Evolutionary conservation across 2,329 filamentous ascomycete species (phyloP).

Genomic region (Xylariaceae sp.): DNA sequence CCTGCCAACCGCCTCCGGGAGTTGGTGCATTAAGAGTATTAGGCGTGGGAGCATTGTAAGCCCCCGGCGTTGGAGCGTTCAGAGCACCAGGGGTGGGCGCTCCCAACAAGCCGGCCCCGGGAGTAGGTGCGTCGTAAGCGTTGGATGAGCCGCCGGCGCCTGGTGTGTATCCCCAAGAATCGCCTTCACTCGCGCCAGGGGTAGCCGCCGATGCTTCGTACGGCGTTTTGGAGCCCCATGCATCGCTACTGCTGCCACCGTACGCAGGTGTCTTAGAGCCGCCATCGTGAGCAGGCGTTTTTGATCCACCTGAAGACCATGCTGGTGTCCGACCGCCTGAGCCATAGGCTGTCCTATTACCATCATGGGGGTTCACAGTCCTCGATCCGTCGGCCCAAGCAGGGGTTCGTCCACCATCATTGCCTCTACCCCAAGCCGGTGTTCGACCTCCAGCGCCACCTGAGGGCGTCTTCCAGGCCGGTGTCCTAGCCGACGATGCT

Average conservation of each 20-base stretch:
- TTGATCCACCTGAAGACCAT: constrained; percentile 67
- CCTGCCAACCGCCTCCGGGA: constrained; percentile 58
- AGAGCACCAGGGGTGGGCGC: constrained; percentile 58
- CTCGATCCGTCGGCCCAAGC: constrained; percentile 65
- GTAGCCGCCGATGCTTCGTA: constrained; percentile 59
- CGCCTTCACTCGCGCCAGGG: constrained; percentile 51
- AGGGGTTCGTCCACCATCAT: constrained; percentile 59
- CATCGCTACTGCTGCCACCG: constrained; percentile 44
- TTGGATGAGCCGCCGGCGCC: constrained; percentile 41
- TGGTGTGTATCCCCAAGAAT: constrained; percentile 57
- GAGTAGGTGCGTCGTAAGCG: constrained; percentile 66
- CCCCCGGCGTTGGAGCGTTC: constrained; percentile 67
- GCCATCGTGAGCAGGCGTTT: constrained; percentile 64
- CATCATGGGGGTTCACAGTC: constrained; percentile 66
- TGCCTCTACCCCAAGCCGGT: constrained; percentile 55
- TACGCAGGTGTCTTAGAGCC: constrained; percentile 67
- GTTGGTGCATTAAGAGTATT: constrained; percentile 61
- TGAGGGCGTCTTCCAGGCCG: constrained; percentile 66
- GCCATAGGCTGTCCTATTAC: constrained; percentile 72
- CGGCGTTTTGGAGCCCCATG: constrained; percentile 74
- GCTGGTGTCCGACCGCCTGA: constrained; percentile 66
- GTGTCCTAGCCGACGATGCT: constrained; percentile 61
- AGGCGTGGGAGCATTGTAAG: constrained; percentile 59
- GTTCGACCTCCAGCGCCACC: constrained; percentile 52
- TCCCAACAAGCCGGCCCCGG: constrained; percentile 49